A percentile compares a stretch with the other conserved stretches of the same genome.
phyloP scores from a whole-genome alignment of 2,329 filamentous ascomycete genomes.

The Aspergillus phoenicis region DNA sequence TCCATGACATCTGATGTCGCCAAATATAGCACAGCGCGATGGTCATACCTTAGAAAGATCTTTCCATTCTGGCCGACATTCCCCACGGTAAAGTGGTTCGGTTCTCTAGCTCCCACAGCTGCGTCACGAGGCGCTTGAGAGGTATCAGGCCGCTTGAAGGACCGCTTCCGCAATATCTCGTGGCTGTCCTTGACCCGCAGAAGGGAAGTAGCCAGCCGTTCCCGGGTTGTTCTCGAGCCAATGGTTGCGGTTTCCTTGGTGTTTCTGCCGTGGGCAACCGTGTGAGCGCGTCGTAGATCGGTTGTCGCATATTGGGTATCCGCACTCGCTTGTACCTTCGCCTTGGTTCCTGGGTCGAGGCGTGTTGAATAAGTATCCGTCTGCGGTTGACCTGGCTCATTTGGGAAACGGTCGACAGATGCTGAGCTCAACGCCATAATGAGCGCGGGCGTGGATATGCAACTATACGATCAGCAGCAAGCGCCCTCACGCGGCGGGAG shows the following conservation, averaged over 20 bases:
- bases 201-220: constrained; percentile 38
- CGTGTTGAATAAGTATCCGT: constrained; percentile 9
- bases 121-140: constrained; percentile 58
- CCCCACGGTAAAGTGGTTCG: constrained; percentile 74
- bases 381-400: constrained; percentile 19
- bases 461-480: background rate
- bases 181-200: constrained; percentile 54
- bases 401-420: constrained; percentile 6
- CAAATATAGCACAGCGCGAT: constrained; percentile 16
- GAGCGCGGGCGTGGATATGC: background rate
- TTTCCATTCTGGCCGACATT: constrained; percentile 82
- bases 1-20: constrained; percentile 18
- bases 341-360: constrained; percentile 18
- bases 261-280: constrained; percentile 39
- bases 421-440: constrained; percentile 17
- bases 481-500: background rate
- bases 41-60: constrained; percentile 74
- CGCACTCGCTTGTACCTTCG: constrained; percentile 18
- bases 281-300: constrained; percentile 42
- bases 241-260: constrained; percentile 31
- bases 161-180: constrained; percentile 50
- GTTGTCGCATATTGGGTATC: constrained; percentile 27
- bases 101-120: constrained; percentile 63
- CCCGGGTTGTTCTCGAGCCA: constrained; percentile 35
- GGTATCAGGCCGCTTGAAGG: constrained; percentile 50